A percentile compares a stretch with the other conserved stretches of the same genome.
phyloP scores from a whole-genome alignment of 2,329 filamentous ascomycete genomes.

The Paracorniculantispora psalliotae region DNA sequence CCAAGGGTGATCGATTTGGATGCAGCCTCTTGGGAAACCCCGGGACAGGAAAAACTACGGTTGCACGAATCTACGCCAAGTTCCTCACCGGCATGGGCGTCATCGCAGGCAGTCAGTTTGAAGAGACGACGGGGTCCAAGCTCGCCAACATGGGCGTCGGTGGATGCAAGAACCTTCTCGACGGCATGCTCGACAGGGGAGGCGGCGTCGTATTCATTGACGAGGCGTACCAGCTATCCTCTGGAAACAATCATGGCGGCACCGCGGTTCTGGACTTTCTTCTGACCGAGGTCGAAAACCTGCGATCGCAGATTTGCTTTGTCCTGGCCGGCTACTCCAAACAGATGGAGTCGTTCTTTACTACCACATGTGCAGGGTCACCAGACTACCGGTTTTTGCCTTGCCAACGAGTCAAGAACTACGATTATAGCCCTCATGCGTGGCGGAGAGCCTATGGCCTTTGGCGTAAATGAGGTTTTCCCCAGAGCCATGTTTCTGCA shows the following conservation, averaged over 20 bases:
- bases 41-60: constrained; percentile 71
- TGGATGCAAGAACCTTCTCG: constrained; percentile 47
- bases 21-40: constrained; percentile 66
- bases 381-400: constrained; percentile 37
- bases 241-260: constrained; percentile 53
- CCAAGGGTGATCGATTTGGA: constrained; percentile 56
- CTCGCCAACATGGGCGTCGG: constrained; percentile 59
- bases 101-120: constrained; percentile 54
- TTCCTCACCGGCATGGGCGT: constrained; percentile 59
- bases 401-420: constrained; percentile 44
- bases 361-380: constrained; percentile 47
- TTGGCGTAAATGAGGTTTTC: constrained; percentile 50
- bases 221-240: constrained; percentile 70
- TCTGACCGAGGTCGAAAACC: constrained; percentile 67
- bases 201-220: constrained; percentile 74
- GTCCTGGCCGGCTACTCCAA: constrained; percentile 69
- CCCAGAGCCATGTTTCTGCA: constrained; percentile 49
- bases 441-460: constrained; percentile 57
- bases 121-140: constrained; percentile 64
- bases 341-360: constrained; percentile 72
- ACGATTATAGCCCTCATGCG: constrained; percentile 58
- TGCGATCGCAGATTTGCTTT: constrained; percentile 64
- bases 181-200: constrained; percentile 46
- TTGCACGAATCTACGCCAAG: constrained; percentile 64
- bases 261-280: constrained; percentile 63